Base-by-base conservation (phyloP, 106 monocot genomes). In the Apostasia ramifera region DNA sequence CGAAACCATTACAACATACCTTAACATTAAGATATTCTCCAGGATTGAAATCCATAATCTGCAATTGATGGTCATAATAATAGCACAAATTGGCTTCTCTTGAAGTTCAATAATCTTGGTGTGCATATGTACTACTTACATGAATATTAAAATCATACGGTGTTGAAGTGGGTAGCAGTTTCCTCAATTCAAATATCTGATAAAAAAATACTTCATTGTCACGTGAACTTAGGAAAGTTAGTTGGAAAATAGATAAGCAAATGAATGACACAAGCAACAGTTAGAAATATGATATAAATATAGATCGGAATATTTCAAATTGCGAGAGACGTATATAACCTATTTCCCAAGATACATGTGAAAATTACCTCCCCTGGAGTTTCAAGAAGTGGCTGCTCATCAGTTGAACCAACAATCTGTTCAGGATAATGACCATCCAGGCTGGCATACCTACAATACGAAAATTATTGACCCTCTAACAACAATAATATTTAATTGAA, bases 31-130 rank as follows among this genome's bases (percentile, higher is more conserved):
- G 88, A 86, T 80, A 95, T 54, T 95, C 95, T 77, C 95, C 95
- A 48, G 95, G 91, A 73, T 89, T 77, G 69, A 95, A 95, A 76
- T 95, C 95, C 95, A 95, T 91, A 52, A 95, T 92, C 95, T 95
- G 80, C 60, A 79, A 37, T 26, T 45, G 50, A 64, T 40, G 43
- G 7, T 3, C 47, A 44, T 10, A 41, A 44, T 38, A 4, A 47
- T 37, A 8, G 41, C 64, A 65, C 1, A 47, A 8, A 38, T 48
- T 8, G 48, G 65, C 11, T 38, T 48, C 47, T 47, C 5, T 44
- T 61, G 3, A 61, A 62, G 11, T 44, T 5, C 40, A 10, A 54
- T 12, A 68, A 68, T 68, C 41, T 12, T 13, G 53, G 8, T 48
- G 53, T 43, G n/a, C 54, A 26, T 60, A 50, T 61, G 62, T 26